Conservation (phyloP, 768 basidiomycete species). For the Phaffia australis region DNA sequence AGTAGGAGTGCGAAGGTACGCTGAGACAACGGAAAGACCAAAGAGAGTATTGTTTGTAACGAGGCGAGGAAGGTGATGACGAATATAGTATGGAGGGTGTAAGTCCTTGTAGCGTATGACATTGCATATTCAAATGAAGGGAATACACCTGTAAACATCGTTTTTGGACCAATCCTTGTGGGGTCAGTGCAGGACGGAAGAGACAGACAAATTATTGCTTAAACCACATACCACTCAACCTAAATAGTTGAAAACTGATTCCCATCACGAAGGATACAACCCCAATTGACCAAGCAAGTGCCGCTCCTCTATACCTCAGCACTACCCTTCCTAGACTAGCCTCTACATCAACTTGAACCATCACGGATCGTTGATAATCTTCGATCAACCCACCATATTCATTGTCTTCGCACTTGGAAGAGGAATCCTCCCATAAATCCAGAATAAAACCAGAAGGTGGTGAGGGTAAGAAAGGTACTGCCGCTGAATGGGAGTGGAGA, state of each 20-base stretch:
- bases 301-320: constrained; percentile 60
- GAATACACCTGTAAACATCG: too few relatives aligned
- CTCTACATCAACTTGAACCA: constrained; percentile 58
- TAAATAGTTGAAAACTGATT: constrained; percentile 26
- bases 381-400: constrained; percentile 47
- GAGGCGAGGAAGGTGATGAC: too few relatives aligned
- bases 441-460: constrained; percentile 15
- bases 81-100: too few relatives aligned
- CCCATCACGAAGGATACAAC: constrained; percentile 50
- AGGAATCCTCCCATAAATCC: constrained; percentile 30
- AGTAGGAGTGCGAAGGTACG: too few relatives aligned
- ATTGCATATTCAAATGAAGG: too few relatives aligned
- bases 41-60: too few relatives aligned
- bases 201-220: background rate
- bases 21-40: too few relatives aligned
- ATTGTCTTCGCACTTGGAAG: background rate
- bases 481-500: constrained; percentile 31
- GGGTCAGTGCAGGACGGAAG: too few relatives aligned
- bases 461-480: constrained; percentile 33
- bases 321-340: constrained; percentile 60
- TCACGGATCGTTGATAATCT: constrained; percentile 37
- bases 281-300: constrained; percentile 64
- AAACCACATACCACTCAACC: constrained; percentile 27
- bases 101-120: too few relatives aligned
- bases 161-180: too few relatives aligned